A percentile compares a stretch with the other conserved stretches of the same genome.
Evolutionary conservation across 805 yeast genomes (phyloP).

Genomic region (Scheffersomyces ergatensis): DNA sequence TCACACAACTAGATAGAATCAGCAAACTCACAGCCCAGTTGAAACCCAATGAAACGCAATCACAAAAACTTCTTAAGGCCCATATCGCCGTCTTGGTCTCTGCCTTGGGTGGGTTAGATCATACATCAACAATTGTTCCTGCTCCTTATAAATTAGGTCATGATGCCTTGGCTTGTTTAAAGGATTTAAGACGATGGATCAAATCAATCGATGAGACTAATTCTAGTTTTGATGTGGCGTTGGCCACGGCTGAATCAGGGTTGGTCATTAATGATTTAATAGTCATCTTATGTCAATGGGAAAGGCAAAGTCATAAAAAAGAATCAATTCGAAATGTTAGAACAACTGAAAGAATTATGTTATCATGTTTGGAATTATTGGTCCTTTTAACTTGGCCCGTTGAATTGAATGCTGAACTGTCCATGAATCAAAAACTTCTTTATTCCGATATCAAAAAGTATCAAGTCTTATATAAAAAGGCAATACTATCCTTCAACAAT

Average conservation of each 20-base stretch:
- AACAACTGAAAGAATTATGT: constrained; percentile 58
- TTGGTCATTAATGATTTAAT: constrained; percentile 70
- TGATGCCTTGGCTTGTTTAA: constrained; percentile 82
- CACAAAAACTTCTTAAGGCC: constrained; percentile 52
- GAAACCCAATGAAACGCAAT: constrained; percentile 30
- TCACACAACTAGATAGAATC: constrained; percentile 13
- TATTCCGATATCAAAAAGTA: constrained; percentile 62
- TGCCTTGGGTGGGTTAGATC: constrained; percentile 89
- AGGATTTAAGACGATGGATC: constrained; percentile 88
- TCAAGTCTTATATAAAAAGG: constrained; percentile 71
- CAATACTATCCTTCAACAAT: constrained; percentile 52
- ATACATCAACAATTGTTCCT: constrained; percentile 36
- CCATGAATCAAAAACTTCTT: constrained; percentile 54
- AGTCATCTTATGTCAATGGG: constrained; percentile 76
- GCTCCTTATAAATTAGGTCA: constrained; percentile 77
- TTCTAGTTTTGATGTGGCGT: constrained; percentile 74
- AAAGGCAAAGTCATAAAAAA: constrained; percentile 34
- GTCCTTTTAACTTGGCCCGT: constrained; percentile 88
- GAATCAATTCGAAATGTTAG: constrained; percentile 23
- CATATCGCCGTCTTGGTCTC: constrained; percentile 80
- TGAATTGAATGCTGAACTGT: constrained; percentile 56
- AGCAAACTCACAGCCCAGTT: constrained; percentile 18
- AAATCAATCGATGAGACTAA: constrained; percentile 75
- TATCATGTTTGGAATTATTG: constrained; percentile 73
- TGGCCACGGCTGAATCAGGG: constrained; percentile 80